Percentiles rank a stretch among this genome's conserved stretches.
Evolutionary conservation across 495 filamentous ascomycete species (phyloP).

Genomic region (Penicillium fimorum): DNA sequence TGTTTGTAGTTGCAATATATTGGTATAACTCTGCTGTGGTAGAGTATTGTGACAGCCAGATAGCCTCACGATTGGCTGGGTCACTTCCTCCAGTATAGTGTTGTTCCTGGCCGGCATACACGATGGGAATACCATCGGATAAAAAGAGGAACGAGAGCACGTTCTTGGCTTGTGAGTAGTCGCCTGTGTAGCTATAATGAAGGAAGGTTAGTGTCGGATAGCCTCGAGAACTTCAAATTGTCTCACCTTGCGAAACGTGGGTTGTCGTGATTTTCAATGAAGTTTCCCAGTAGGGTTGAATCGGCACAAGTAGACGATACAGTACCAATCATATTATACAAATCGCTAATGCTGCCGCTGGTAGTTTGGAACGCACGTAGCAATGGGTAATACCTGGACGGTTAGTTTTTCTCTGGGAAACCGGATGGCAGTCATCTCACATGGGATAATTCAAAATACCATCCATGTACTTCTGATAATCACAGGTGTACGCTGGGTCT

Average conservation of each 20-base stretch:
- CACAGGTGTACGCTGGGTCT: slow-evolving; percentile 58
- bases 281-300: slow-evolving; percentile 65
- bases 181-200: slow-evolving; percentile 42
- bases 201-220: background rate
- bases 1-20: slow-evolving; percentile 57
- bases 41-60: slow-evolving; percentile 67
- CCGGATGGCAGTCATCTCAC: slow-evolving; percentile 13
- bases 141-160: slow-evolving; percentile 70
- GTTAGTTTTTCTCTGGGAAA: background rate
- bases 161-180: slow-evolving; percentile 60
- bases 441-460: slow-evolving; percentile 67
- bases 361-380: slow-evolving; percentile 60
- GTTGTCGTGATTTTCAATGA: slow-evolving; percentile 80
- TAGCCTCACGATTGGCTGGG: slow-evolving; percentile 71
- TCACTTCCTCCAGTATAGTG: slow-evolving; percentile 62
- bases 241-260: slow-evolving; percentile 59
- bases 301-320: slow-evolving; percentile 57
- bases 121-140: slow-evolving; percentile 64
- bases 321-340: slow-evolving; percentile 58
- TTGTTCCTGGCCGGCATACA: slow-evolving; percentile 74
- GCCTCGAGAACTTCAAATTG: background rate
- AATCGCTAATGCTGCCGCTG: slow-evolving; percentile 54
- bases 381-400: slow-evolving; percentile 52
- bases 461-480: slow-evolving; percentile 59
- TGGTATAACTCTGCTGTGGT: slow-evolving; percentile 60